Base-by-base conservation (phyloP, 1,284 basidiomycete genomes). In the Ustilago loliicola region DNA sequence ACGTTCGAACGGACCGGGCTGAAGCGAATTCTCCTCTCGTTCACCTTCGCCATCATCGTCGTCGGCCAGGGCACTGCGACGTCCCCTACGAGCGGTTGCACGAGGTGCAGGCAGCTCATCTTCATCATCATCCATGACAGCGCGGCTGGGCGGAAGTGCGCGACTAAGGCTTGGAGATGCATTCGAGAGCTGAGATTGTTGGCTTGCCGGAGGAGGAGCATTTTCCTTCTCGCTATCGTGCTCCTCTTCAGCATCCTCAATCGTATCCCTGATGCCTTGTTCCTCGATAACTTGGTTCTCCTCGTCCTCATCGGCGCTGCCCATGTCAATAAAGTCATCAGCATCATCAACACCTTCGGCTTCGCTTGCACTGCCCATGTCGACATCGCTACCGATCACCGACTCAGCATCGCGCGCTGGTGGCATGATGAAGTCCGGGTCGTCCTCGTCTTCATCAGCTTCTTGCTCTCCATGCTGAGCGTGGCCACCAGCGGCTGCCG, bases 171-270 rank as follows among this genome's bases (percentile, higher is more conserved):
- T 63, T 1, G 69, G 69, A 30, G 74, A 72, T 17, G 55, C 58
- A 27, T 62, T 45, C 13, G 68, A 59, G 3, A 45, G 74, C 27
- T 57, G 60, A 42, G 59, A 64, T 32, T 64, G 66, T 45, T 79
- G 77, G 34, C 75, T 72, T 21, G 50, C 54, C 21, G 72, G 76
- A 1, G 65, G 72, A 17, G 79, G 78, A 15, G 80, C 68, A 25
- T 83, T 83, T 59, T 83, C 81, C 69, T 83, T 83, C 42, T 83
- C 81, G 58, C 75, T 80, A 52, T 78, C 78, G 36, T 71, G 58
- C 36, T 65, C 75, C 32, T 69, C 78, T 8, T 73, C 65, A 4
- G 58, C 61, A 15, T 73, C 65, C 17, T 68, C 61, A 45, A 62
- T 64, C 34, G 70, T 40, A 23, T 77, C 64, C 34, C 50, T 58